Percentiles rank a stretch among this genome's conserved stretches.
Evolutionary conservation across 225 moss, liverwort and hornwort genomes (phyloP).

Genomic region (Marchantia paleacea): DNA sequence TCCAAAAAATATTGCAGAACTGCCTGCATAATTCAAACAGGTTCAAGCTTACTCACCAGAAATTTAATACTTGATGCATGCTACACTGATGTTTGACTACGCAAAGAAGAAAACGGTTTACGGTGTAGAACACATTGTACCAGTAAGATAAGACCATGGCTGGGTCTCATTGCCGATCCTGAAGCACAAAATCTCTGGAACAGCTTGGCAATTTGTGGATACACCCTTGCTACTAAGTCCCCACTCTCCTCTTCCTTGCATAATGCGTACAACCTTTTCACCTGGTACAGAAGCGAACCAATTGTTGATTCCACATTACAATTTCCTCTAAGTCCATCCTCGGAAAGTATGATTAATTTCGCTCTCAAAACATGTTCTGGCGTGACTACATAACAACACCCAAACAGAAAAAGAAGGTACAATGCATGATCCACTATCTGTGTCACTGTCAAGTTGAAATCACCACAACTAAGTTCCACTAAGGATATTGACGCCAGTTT

Average conservation of each 20-base stretch:
- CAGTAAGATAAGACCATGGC: conserved; percentile 72
- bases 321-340: no score
- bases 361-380: no score
- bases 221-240: conserved; percentile 73
- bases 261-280: conserved; percentile 54
- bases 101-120: not conserved
- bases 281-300: conserved; percentile 34
- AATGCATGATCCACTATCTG: no score
- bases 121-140: conserved; percentile 29
- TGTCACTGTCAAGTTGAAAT: no score
- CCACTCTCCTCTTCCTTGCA: conserved; percentile 68
- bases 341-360: no score
- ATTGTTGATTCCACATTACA: not conserved
- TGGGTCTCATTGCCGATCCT: conserved; percentile 59
- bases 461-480: no score
- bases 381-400: no score
- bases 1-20: conserved; percentile 86
- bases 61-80: not conserved
- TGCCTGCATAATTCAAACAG: conserved; percentile 43
- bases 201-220: conserved; percentile 65
- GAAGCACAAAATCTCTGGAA: conserved; percentile 71
- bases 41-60: not conserved
- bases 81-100: not conserved
- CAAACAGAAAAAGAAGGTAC: no score
- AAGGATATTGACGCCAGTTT: no score